phyloP scores from a whole-genome alignment of 2,329 filamentous ascomycete species.

The Cercospora sp. region DNA sequence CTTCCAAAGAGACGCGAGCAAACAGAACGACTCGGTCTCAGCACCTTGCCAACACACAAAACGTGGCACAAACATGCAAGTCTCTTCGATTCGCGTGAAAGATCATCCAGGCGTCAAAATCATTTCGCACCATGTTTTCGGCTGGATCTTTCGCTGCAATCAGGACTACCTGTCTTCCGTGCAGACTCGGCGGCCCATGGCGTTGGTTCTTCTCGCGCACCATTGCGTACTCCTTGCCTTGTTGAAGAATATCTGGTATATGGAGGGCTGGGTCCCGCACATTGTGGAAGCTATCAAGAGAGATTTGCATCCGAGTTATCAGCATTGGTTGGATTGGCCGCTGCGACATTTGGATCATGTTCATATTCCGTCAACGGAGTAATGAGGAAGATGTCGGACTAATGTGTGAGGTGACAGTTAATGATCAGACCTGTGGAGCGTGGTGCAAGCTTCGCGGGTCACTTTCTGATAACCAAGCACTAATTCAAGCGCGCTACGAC shows the following conservation, averaged over 20 bases:
- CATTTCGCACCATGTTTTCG: conserved; percentile 16
- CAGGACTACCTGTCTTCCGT: conserved; percentile 21
- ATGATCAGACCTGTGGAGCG: too few species aligned
- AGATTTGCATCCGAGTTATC: conserved; percentile 21
- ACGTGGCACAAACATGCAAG: neutral
- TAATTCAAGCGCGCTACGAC: neutral
- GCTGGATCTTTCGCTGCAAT: conserved; percentile 21
- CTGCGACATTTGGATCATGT: conserved; percentile 1
- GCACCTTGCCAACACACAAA: neutral
- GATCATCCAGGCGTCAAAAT: conserved; percentile 6
- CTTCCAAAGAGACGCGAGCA: neutral
- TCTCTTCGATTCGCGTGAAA: neutral
- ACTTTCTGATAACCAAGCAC: neutral
- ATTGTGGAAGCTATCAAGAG: conserved; percentile 19
- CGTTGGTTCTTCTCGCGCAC: conserved; percentile 24
- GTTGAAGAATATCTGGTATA: conserved; percentile 22
- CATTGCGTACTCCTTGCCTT: conserved; percentile 18
- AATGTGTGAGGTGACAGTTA: too few species aligned
- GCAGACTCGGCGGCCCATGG: conserved; percentile 20
- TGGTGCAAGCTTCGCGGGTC: too few species aligned
- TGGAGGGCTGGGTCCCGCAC: conserved; percentile 23
- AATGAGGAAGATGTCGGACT: too few species aligned
- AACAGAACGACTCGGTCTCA: too few species aligned
- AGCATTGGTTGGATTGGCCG: conserved; percentile 23
- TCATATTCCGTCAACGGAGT: neutral